Percentiles rank a stretch among this genome's conserved stretches.
phyloP scores from a whole-genome alignment of 2,329 filamentous ascomycete genomes.

The Rosellinia necatrix region DNA sequence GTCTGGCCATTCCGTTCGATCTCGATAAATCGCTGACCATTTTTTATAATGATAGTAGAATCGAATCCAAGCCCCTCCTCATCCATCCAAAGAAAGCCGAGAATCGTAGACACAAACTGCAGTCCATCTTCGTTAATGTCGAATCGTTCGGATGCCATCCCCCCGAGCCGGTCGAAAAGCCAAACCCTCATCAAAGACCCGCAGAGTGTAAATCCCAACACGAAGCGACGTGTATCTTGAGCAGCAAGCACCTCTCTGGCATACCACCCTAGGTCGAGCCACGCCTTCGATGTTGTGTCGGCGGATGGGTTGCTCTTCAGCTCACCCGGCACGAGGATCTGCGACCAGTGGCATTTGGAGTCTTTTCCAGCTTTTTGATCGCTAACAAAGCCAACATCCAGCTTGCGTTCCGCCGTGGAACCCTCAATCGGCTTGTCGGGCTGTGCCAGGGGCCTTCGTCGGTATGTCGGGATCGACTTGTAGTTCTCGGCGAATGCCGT shows the following conservation, averaged over 20 bases:
- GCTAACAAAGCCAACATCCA: constrained; percentile 42
- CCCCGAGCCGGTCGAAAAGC: constrained; percentile 51
- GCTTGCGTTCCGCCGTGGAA: constrained; percentile 40
- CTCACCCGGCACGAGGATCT: constrained; percentile 48
- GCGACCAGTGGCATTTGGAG: constrained; percentile 38
- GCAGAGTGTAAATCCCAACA: constrained; percentile 54
- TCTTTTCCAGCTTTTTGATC: constrained; percentile 25
- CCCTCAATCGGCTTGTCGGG: constrained; percentile 36
- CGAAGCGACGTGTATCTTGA: constrained; percentile 49
- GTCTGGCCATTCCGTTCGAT: constrained; percentile 43
- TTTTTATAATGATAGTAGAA: constrained; percentile 44
- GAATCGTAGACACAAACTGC: constrained; percentile 45
- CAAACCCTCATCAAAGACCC: constrained; percentile 50
- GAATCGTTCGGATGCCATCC: constrained; percentile 50
- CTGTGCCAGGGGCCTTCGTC: constrained; percentile 24
- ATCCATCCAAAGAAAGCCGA: constrained; percentile 49
- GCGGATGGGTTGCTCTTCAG: constrained; percentile 48
- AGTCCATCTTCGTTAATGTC: constrained; percentile 50
- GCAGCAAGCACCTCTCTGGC: constrained; percentile 48
- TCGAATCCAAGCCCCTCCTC: constrained; percentile 49
- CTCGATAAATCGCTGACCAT: constrained; percentile 44
- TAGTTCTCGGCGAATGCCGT: constrained; percentile 33
- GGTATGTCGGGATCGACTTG: constrained; percentile 27
- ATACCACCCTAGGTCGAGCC: constrained; percentile 50
- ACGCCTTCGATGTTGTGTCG: constrained; percentile 43